Conservation (phyloP, 2,329 filamentous ascomycete species). For the Ophiocordyceps unilateralis region DNA sequence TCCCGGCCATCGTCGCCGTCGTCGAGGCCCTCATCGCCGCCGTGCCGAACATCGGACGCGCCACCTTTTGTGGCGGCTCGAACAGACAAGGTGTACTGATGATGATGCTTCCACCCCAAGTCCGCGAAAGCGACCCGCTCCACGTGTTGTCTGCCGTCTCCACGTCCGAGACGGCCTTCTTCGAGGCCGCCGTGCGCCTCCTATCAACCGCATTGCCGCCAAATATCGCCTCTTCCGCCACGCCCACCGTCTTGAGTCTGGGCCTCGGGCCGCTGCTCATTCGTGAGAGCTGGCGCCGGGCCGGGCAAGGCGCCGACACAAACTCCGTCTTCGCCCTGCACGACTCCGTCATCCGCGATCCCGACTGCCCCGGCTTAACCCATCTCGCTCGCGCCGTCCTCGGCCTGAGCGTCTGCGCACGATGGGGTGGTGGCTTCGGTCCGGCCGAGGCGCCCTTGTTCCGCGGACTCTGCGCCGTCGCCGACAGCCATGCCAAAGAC, state of each 20-base stretch:
- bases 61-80: slow-evolving; percentile 75
- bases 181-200: slow-evolving; percentile 19
- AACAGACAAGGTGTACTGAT: slow-evolving; percentile 74
- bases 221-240: slow-evolving; percentile 11
- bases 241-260: slow-evolving; percentile 24
- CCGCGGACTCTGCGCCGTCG: slow-evolving; percentile 22
- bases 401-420: slow-evolving; percentile 51
- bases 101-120: slow-evolving; percentile 41
- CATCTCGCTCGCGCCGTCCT: slow-evolving; percentile 57
- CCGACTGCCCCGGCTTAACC: slow-evolving; percentile 54
- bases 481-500: slow-evolving; percentile 18
- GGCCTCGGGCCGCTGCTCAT: slow-evolving; percentile 28
- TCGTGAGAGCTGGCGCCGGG: slow-evolving; percentile 31
- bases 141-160: slow-evolving; percentile 14
- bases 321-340: slow-evolving; percentile 58
- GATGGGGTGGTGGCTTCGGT: slow-evolving; percentile 50
- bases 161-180: slow-evolving; percentile 10
- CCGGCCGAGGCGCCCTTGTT: slow-evolving; percentile 28
- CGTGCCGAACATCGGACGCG: slow-evolving; percentile 52
- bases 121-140: slow-evolving; percentile 51
- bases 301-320: slow-evolving; percentile 28
- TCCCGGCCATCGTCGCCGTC: slow-evolving; percentile 67
- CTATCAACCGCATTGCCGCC: slow-evolving; percentile 25
- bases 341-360: slow-evolving; percentile 48
- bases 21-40: slow-evolving; percentile 56